Base-by-base conservation (phyloP, 108 stramenopile genomes). In the Skeletonema marinoi region DNA sequence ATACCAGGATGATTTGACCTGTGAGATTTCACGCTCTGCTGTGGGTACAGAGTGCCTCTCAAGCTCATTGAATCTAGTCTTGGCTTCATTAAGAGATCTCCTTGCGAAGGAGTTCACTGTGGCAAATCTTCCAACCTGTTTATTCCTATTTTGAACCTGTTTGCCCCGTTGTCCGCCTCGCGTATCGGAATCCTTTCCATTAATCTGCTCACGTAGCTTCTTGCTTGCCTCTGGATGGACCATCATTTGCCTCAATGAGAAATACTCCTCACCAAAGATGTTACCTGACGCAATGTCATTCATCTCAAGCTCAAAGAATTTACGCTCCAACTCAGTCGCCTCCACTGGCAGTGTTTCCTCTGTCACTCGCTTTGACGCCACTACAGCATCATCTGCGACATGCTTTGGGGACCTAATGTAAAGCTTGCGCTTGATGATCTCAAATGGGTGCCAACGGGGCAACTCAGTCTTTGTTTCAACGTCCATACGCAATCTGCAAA, bases 341-440 rank as follows among this genome's bases (percentile, higher is more conserved):
- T 74, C 73, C 8, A 74, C 66, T 32, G 58, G 33, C 1, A 78
- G 9, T 7, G 42, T 78, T 11, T 54, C 66, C 25, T 74, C 48
- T 2, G 51, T 74, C 42, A 78, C 78, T 41, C 29, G 13, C 44
- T 74, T 25, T 30, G 73, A 66, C 8, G 78, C 78, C 3, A 72
- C 66, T 30, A 78, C 78, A 4, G 78, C 78, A 14, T 66, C 73
- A 35, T 78, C 78, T 19, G 78, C 73, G 1, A 78, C 78, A 66
- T 73, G 72, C 65, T 78, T 78, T 5, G 78, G 78, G 30, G 65
- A 68, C 9, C 73, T 38, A 42, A 78, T 78, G 50, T 78, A 78
- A 10, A 78, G 33, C 66, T 78, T 78, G 4, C 78, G 44, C 62
- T 78, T 78, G 46, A 78, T 78, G 19, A 50, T 68, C 33, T 78